Percentiles rank a stretch among this genome's conserved stretches.
phyloP scores from a whole-genome alignment of 768 basidiomycete species.

The Rhizopogon rudus region DNA sequence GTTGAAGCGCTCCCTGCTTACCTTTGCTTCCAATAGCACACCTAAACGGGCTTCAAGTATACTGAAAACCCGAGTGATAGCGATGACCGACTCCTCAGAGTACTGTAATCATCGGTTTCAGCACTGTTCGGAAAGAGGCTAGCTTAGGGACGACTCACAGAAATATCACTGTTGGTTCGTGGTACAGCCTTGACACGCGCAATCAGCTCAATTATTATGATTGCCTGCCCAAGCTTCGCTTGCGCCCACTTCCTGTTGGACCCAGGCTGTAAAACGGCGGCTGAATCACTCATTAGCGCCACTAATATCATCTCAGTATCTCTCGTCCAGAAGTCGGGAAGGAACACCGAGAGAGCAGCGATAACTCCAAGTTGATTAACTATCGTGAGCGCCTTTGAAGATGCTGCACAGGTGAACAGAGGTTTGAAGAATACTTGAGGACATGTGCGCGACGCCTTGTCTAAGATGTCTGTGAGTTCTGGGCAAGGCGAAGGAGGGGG shows the following conservation, averaged over 20 bases:
- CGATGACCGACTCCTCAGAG: not conserved
- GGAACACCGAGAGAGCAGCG: constrained; percentile 43
- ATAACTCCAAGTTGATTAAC: constrained; percentile 55
- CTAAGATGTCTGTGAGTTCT: constrained; percentile 46
- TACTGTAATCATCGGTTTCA: not conserved
- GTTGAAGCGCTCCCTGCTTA: constrained; percentile 16
- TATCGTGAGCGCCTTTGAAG: constrained; percentile 55
- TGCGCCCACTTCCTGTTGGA: constrained; percentile 34
- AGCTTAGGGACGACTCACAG: constrained; percentile 21
- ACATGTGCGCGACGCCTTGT: constrained; percentile 42
- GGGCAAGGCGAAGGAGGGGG: constrained; percentile 46
- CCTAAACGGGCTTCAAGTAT: constrained; percentile 54
- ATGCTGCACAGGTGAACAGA: constrained; percentile 63
- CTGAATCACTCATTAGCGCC: constrained; percentile 52
- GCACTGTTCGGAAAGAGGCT: not conserved
- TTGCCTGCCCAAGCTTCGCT: constrained; percentile 57
- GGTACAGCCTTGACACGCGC: constrained; percentile 41
- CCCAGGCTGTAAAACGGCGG: constrained; percentile 12
- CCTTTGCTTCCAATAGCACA: constrained; percentile 55
- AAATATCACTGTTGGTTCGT: constrained; percentile 35
- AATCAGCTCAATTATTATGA: constrained; percentile 60
- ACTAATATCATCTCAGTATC: constrained; percentile 74
- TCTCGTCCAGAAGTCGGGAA: constrained; percentile 61
- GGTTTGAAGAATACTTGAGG: constrained; percentile 71
- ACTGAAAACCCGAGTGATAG: constrained; percentile 34